These are phyloP conservation scores for Rugosomyces carneus DNA, from an alignment of 1,284 basidiomycete genomes.

Conservation along the genomic window DNA sequence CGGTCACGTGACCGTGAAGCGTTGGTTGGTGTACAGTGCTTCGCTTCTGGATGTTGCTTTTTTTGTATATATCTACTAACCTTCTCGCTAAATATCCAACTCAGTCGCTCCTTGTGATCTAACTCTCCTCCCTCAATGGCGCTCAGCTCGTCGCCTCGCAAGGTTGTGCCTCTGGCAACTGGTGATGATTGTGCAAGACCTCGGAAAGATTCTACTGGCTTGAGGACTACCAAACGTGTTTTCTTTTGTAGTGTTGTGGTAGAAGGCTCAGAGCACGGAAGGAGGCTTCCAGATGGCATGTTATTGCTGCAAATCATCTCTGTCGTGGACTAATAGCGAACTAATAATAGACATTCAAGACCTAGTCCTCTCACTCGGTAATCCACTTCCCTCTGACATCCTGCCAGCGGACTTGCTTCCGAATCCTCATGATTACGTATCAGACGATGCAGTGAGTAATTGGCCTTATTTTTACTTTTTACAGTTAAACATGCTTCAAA, in stretches of 20 bases:
- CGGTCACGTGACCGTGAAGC: conserved; percentile 11
- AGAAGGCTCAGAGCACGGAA: conserved; percentile 65
- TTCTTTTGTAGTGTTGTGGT: conserved; percentile 81
- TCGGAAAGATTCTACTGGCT: conserved; percentile 30
- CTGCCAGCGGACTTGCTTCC: conserved; percentile 39
- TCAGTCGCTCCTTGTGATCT: not conserved
- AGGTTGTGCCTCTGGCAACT: conserved; percentile 60
- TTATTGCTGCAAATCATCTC: conserved; percentile 15
- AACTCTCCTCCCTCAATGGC: conserved; percentile 27
- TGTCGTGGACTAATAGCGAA: conserved; percentile 7
- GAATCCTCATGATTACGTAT: conserved; percentile 32
- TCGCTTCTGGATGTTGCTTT: not conserved
- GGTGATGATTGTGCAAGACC: conserved; percentile 56
- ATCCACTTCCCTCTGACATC: conserved; percentile 42
- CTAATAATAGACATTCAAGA: conserved; percentile 70
- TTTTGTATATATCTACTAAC: conserved; percentile 6
- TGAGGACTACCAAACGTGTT: conserved; percentile 58
- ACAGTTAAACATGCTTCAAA: too few relatives aligned
- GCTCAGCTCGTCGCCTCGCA: conserved; percentile 57
- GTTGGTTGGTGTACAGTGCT: conserved; percentile 10
- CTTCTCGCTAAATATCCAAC: not conserved
- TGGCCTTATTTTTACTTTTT: not conserved
- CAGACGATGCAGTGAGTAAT: conserved; percentile 37
- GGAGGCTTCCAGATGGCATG: conserved; percentile 60
- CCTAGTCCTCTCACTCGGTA: conserved; percentile 68